Conservation (phyloP, 2,329 filamentous ascomycete species). For the Hirsutella rhossiliensis region DNA sequence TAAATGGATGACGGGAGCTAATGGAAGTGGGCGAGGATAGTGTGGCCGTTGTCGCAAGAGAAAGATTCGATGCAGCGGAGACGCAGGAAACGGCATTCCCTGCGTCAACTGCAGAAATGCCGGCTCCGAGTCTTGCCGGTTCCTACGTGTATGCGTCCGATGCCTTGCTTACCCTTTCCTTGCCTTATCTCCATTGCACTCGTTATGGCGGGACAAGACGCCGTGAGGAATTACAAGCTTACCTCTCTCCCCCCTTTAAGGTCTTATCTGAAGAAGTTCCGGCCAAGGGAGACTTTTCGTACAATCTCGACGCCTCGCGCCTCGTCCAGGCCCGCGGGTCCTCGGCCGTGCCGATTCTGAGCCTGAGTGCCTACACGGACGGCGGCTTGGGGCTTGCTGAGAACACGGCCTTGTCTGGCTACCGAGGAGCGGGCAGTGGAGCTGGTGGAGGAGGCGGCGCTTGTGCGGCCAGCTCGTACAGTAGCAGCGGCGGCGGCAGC, state of each 20-base stretch:
- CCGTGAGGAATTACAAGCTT: background rate
- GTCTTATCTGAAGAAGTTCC: conserved; percentile 20
- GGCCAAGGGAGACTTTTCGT: conserved; percentile 14
- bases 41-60: conserved; percentile 82
- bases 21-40: conserved; percentile 39
- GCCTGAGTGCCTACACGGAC: conserved; percentile 4
- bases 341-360: conserved; percentile 6
- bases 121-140: conserved; percentile 60
- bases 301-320: conserved; percentile 18
- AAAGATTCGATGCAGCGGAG: conserved; percentile 91
- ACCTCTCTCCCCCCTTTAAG: conserved; percentile 5
- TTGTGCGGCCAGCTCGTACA: conserved; percentile 10
- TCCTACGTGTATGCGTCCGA: conserved; percentile 59
- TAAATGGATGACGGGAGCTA: background rate
- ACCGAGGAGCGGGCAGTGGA: background rate
- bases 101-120: conserved; percentile 76
- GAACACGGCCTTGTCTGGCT: conserved; percentile 9
- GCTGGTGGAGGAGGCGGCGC: conserved; percentile 2
- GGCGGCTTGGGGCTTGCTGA: conserved; percentile 8
- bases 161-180: background rate
- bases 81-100: conserved; percentile 61
- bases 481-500: background rate
- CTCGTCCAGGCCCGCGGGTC: conserved; percentile 15
- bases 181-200: background rate
- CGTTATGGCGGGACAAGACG: too few relatives aligned